Base-by-base conservation (phyloP, 73 alveolate genomes). In the Tetrahymena thermophila region DNA sequence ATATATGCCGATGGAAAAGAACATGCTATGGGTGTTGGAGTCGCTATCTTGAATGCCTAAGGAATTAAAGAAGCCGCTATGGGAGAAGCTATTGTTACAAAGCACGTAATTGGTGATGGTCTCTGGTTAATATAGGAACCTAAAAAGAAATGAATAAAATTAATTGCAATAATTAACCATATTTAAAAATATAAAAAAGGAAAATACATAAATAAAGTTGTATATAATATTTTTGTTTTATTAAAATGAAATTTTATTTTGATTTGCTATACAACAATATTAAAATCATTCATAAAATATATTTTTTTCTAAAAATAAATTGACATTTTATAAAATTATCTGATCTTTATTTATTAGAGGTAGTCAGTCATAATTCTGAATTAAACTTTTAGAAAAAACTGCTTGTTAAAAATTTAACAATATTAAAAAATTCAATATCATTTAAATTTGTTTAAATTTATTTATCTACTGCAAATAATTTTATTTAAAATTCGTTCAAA, bases 11-110 rank as follows among this genome's bases (percentile, higher is more conserved):
- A 98, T 94, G 99, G 99, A 34, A 96, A 98, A 93, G 99, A 97
- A 94, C 97, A 98, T 93, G 99, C 99, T 34, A 96, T 98, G 97
- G 99, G 98, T 43, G 97, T 98, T 42, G 99, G 99, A 31, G 94
- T 96, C n/a, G 97, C 98, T 96, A 89, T 25, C n/a, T 95, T 97
- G 98, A 94, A 97, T 95, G 95, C 98, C 38, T 98, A 97, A 34
- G 98, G 96, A 42, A 98, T 98, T 94, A 96, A 71, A 95, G 93
- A 94, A 40, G 96, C 94, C 43, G 96, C 96, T 58, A 97, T 98
- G 96, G 99, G 99, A 3, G 95, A 96, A 40, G 99, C 98, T 5
- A 96, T 98, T 58, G 96, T 96, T 43, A 38, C 95, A 25, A 40
- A 94, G 34, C 97, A 94, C 43, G 95, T 71, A 56, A 85, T 97